Evolutionary conservation across 139 green algal species (phyloP), one percentile per base, ranked within the genome.

Genomic region (Micromonas pusilla): DNA sequence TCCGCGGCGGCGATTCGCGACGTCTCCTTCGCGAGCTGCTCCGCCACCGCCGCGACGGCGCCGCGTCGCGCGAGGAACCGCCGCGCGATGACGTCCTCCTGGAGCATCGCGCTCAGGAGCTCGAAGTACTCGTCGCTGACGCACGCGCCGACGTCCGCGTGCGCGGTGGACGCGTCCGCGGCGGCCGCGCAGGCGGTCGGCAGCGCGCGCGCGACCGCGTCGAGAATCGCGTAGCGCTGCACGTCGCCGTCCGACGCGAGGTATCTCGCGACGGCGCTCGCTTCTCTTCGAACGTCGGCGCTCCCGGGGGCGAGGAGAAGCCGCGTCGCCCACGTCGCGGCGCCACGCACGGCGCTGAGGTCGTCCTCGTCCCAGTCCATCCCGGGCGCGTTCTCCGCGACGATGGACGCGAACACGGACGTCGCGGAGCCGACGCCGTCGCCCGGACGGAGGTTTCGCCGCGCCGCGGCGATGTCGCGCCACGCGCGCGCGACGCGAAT

Each of bases 351-450:
- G n/a, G 82, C 3, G 19, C 81, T 53, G 21, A 53, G 52, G 45
- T 86, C 71, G 63, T 81, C 65, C 57, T 83, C 81, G 16, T 76
- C 26, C 45, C 65, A 83, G 65, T 84, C 16, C n/a, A n/a, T n/a
- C n/a, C n/a, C n/a, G n/a, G n/a, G n/a, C n/a, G n/a, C n/a, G n/a
- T n/a, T n/a, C n/a, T n/a, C n/a, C n/a, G n/a, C n/a, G n/a, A n/a
- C n/a, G n/a, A n/a, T n/a, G n/a, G n/a, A n/a, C n/a, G n/a, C n/a
- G n/a, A n/a, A n/a, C n/a, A n/a, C n/a, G n/a, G n/a, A n/a, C n/a
- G n/a, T n/a, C n/a, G n/a, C n/a, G n/a, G n/a, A n/a, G n/a, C 9
- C 45, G 45, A 57, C 9, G 45, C 9, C 45, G 45, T 57, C 45
- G 45, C 45, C 9, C 45, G 9, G 45, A 57, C 45, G 9, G 45